phyloP scores from a whole-genome alignment of 768 basidiomycete species.

The Tulasnella sp. region DNA sequence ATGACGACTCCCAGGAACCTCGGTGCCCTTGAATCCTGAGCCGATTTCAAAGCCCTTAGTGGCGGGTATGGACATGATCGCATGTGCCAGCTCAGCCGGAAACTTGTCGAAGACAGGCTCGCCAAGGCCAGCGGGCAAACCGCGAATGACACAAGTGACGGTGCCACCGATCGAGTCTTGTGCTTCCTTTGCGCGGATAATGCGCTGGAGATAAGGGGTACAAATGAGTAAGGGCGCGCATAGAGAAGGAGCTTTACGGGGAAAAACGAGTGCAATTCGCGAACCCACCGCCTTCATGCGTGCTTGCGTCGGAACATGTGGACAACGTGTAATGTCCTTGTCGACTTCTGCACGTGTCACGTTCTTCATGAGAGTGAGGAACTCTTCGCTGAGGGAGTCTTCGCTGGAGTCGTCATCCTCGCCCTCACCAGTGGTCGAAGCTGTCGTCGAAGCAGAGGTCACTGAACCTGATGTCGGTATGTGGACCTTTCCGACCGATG shows the following conservation, averaged over 20 bases:
- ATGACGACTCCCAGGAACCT: slow-evolving; percentile 85
- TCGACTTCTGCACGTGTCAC: slow-evolving; percentile 86
- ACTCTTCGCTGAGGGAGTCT: slow-evolving; percentile 77
- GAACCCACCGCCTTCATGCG: slow-evolving; percentile 46
- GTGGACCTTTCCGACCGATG: slow-evolving; percentile 87
- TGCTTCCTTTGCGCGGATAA: slow-evolving; percentile 82
- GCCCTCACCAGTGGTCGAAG: slow-evolving; percentile 36
- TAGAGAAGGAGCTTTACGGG: not conserved
- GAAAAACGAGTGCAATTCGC: too few relatives aligned
- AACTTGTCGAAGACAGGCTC: slow-evolving; percentile 99
- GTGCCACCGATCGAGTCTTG: slow-evolving; percentile 97
- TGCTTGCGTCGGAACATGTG: slow-evolving; percentile 78
- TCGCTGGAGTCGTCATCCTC: slow-evolving; percentile 52
- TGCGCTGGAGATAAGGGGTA: slow-evolving; percentile 46
- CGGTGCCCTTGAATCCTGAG: slow-evolving; percentile 89
- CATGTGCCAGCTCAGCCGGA: slow-evolving; percentile 89
- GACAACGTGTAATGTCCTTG: slow-evolving; percentile 76
- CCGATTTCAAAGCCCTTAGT: slow-evolving; percentile 98
- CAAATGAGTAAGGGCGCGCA: slow-evolving; percentile 12
- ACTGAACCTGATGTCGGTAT: slow-evolving; percentile 51
- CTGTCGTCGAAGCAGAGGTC: slow-evolving; percentile 30
- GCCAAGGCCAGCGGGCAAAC: slow-evolving; percentile 81
- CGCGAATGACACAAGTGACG: slow-evolving; percentile 90
- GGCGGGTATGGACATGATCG: slow-evolving; percentile 98
- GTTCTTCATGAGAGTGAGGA: slow-evolving; percentile 61